Evolutionary conservation across 768 basidiomycete genomes (phyloP), one percentile per base, ranked within the genome.

Genomic region (Panellus pusillus): DNA sequence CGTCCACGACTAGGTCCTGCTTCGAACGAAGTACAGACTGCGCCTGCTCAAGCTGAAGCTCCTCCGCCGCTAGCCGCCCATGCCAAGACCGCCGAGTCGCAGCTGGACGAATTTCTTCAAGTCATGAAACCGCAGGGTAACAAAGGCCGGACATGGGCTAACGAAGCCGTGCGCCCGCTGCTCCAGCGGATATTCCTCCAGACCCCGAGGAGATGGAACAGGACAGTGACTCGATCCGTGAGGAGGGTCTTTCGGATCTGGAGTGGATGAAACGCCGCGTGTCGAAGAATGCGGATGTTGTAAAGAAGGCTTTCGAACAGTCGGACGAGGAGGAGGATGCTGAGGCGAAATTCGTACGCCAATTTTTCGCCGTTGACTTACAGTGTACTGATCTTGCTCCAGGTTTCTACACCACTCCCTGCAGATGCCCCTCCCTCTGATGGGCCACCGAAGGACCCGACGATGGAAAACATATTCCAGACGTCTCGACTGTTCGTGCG

Each of bases 401-500:
- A n/a, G n/a, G n/a, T n/a, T n/a, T n/a, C n/a, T n/a, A 35, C 17
- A 54, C 48, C 4, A 50, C 57, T 42, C 45, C 35, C 41, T 47
- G 51, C 27, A 1, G 31, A 36, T 9, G 13, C 61, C 11, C 44
- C 67, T 9, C 41, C 57, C 3, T 32, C 31, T 32, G 31, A 32
- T 32, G 63, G 65, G 36, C 38, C 62, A 6, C 60, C 67, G 9
- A 65, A 71, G 19, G 77, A 83, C 45, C 57, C 71, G 2, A 73
- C 70, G 4, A 71, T 66, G 46, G 74, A 77, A 31, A 82, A 84
- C 1, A 87, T 96, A 47, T 71, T 87, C 6, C 78, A 80, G 52
- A 95, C 93, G 0, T 79, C 83, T 1, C 82, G 95, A 4, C 73
- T 98, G 2, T 98, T 98, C 65, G 73, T 99, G 6, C 91, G 97